These are phyloP conservation scores for Phenoliferia sp. DNA, from an alignment of 1,284 basidiomycete genomes.

Conservation along the genomic window DNA sequence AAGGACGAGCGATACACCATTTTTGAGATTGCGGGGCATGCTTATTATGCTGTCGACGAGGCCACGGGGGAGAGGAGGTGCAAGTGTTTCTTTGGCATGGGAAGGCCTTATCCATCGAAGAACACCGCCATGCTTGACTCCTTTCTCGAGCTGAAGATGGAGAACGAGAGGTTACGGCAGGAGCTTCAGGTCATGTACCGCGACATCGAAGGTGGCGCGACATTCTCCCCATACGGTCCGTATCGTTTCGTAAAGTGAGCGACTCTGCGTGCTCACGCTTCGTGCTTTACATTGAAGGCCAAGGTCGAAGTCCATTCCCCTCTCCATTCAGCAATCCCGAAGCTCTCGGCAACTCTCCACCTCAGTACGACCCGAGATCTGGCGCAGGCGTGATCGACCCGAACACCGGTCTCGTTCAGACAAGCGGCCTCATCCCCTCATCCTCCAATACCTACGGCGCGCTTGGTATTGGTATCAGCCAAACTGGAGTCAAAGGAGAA, in stretches of 20 bases:
- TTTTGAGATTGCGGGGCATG: slow-evolving; percentile 67
- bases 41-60: slow-evolving; percentile 50
- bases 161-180: slow-evolving; percentile 59
- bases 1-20: slow-evolving; percentile 50
- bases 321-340: background rate
- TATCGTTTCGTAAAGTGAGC: background rate
- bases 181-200: slow-evolving; percentile 36
- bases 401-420: slow-evolving; percentile 28
- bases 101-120: slow-evolving; percentile 69
- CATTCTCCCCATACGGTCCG: background rate
- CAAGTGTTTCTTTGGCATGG: slow-evolving; percentile 63
- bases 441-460: slow-evolving; percentile 36
- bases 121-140: slow-evolving; percentile 69
- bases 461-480: slow-evolving; percentile 34
- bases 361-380: background rate
- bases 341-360: background rate
- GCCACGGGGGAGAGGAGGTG: slow-evolving; percentile 4
- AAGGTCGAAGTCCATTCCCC: background rate
- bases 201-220: slow-evolving; percentile 31
- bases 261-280: background rate
- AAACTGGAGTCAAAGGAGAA: slow-evolving; percentile 23
- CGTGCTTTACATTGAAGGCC: background rate
- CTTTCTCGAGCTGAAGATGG: slow-evolving; percentile 68
- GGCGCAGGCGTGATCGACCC: slow-evolving; percentile 24
- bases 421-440: slow-evolving; percentile 29